Conservation (phyloP, 208 protist species). For the Trypanosomatidae sp. region DNA sequence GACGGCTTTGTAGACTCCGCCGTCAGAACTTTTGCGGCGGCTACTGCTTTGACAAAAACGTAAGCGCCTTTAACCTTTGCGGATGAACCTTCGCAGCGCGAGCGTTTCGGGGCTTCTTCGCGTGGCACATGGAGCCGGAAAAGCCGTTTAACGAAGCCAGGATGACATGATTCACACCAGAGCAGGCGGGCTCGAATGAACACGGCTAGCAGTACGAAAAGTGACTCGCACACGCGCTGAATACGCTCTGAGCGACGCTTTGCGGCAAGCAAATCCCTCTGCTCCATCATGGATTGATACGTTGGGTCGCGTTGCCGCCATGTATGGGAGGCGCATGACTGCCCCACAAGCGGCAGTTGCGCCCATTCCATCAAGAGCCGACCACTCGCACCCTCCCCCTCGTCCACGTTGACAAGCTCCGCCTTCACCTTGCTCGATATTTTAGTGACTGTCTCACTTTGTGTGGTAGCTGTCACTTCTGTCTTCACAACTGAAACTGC, state of each 20-base stretch:
- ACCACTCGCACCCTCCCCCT: not conserved
- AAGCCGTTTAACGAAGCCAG: constrained; percentile 42
- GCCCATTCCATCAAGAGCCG: constrained; percentile 41
- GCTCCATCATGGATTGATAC: constrained; percentile 72
- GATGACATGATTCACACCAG: constrained; percentile 63
- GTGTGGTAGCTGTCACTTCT: constrained; percentile 5
- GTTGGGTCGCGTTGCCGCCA: constrained; percentile 63
- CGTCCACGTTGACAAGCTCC: constrained; percentile 25
- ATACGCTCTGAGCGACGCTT: constrained; percentile 78
- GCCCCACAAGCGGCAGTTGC: constrained; percentile 54
- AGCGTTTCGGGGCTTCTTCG: constrained; percentile 3
- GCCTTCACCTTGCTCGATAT: constrained; percentile 21
- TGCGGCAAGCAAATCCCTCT: constrained; percentile 70
- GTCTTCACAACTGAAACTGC: not conserved
- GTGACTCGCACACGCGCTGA: constrained; percentile 44
- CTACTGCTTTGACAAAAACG: constrained; percentile 30
- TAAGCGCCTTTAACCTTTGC: not conserved
- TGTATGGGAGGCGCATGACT: constrained; percentile 26
- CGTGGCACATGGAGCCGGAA: constrained; percentile 26
- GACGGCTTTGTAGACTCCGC: constrained; percentile 15
- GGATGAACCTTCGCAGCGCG: not conserved
- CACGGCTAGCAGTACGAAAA: constrained; percentile 44
- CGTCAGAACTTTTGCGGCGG: constrained; percentile 15
- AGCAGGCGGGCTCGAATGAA: constrained; percentile 55
- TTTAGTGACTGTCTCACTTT: not conserved